A percentile compares a stretch with the other conserved stretches of the same genome.
Conservation (phyloP, 2,329 filamentous ascomycete species). For the Akanthomyces dipterigenus region DNA sequence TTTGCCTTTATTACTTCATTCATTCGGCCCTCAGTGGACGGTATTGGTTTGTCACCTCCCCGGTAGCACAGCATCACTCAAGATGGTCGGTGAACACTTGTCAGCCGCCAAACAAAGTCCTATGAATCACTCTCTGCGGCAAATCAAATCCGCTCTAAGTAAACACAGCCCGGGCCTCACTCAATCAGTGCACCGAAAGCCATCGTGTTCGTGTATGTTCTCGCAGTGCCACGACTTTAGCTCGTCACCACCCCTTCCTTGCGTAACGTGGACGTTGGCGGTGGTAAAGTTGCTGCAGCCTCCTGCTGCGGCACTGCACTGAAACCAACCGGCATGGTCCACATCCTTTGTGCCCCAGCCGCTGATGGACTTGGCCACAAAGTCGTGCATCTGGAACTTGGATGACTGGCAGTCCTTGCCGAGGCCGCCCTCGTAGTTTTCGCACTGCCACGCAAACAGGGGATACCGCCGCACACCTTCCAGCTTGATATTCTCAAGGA, state of each 20-base stretch:
- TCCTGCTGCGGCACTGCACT: constrained; percentile 25
- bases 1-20: no score
- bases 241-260: constrained; percentile 11
- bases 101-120: not conserved
- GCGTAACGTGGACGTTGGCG: constrained; percentile 19
- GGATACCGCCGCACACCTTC: constrained; percentile 22
- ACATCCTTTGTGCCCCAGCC: constrained; percentile 24
- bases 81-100: not conserved
- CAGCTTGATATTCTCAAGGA: constrained; percentile 25
- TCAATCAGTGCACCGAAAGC: constrained; percentile 6
- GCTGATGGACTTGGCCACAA: constrained; percentile 22
- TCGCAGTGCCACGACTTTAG: constrained; percentile 14
- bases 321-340: constrained; percentile 21
- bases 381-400: constrained; percentile 23
- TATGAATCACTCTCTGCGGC: not conserved
- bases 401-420: constrained; percentile 29
- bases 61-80: not conserved
- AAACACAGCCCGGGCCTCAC: not conserved
- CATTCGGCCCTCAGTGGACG: no score
- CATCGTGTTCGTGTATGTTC: constrained; percentile 7
- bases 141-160: no score
- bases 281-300: constrained; percentile 26
- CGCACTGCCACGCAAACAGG: constrained; percentile 30
- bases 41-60: no score
- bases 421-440: constrained; percentile 27